These are phyloP conservation scores for Miscanthus lutarioriparius DNA, from an alignment of 176 grass and related monocot genomes.

Conservation along the genomic window DNA sequence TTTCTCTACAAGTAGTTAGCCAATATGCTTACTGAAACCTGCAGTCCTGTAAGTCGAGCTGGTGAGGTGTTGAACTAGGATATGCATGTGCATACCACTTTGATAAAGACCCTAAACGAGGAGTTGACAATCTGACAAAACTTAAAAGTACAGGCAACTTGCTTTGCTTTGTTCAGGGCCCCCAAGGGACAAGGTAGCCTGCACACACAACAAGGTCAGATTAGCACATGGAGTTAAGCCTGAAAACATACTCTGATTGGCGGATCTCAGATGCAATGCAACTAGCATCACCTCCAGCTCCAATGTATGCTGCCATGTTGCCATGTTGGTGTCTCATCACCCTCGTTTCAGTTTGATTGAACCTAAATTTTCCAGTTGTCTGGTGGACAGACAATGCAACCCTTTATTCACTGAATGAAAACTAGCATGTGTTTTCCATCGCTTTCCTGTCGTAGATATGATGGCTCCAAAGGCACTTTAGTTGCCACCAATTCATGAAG, in stretches of 20 bases:
- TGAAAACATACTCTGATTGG: background rate
- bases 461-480: conserved; percentile 29
- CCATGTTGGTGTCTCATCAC: conserved; percentile 7
- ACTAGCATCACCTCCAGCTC: background rate
- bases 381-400: background rate
- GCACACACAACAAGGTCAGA: background rate
- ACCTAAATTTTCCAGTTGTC: conserved; percentile 12
- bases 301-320: background rate
- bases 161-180: background rate
- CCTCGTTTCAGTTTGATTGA: background rate
- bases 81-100: background rate
- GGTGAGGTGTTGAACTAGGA: background rate
- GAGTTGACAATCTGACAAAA: background rate
- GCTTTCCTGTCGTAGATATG: conserved; percentile 22
- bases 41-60: background rate
- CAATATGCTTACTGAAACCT: background rate
- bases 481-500: conserved; percentile 27
- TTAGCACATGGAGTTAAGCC: background rate
- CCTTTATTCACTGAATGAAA: conserved; percentile 22
- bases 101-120: background rate
- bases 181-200: background rate
- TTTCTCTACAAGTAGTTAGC: background rate
- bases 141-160: background rate
- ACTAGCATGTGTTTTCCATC: conserved; percentile 11
- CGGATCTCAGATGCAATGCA: conserved; percentile 13